Percentiles rank a stretch among this genome's conserved stretches.
Evolutionary conservation across 352 stramenopile species (phyloP).

Genomic region (Phytophthora europaea): DNA sequence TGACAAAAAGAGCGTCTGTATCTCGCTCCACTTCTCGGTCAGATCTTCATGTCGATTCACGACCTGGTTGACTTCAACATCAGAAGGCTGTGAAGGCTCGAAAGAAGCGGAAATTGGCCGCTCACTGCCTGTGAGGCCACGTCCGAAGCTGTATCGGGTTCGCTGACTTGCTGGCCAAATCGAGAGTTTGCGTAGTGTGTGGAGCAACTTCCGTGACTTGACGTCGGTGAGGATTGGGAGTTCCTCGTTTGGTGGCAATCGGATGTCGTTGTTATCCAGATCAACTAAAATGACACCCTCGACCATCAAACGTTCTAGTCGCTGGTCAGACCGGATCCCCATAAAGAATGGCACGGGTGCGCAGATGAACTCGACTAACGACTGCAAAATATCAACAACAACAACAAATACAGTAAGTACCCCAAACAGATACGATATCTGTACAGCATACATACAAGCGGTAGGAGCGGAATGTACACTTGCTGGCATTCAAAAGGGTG

Average conservation of each 20-base stretch:
- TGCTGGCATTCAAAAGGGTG: conserved; percentile 78
- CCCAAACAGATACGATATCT: not conserved
- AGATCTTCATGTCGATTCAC: conserved; percentile 57
- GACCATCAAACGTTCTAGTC: conserved; percentile 45
- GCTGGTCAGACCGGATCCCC: conserved; percentile 60
- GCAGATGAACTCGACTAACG: conserved; percentile 75
- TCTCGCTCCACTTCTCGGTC: conserved; percentile 67
- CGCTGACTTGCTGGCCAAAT: conserved; percentile 55
- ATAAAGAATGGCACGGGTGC: conserved; percentile 86
- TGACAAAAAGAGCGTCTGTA: conserved; percentile 60
- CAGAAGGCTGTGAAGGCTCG: conserved; percentile 27
- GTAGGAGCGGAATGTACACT: conserved; percentile 82
- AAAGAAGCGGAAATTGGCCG: conserved; percentile 23
- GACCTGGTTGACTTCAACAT: conserved; percentile 37
- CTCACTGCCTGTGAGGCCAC: conserved; percentile 4
- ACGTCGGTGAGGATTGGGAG: conserved; percentile 64
- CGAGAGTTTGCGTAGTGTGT: conserved; percentile 58
- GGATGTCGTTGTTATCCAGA: conserved; percentile 74
- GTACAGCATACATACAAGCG: conserved; percentile 45
- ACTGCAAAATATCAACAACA: conserved; percentile 42
- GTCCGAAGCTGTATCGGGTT: conserved; percentile 29
- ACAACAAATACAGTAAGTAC: not conserved
- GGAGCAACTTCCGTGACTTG: conserved; percentile 70
- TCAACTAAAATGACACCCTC: conserved; percentile 80
- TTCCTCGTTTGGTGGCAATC: conserved; percentile 48